A percentile compares a stretch with the other conserved stretches of the same genome.
phyloP scores from a whole-genome alignment of 495 filamentous ascomycete genomes.

The Penicillium robsamsonii region DNA sequence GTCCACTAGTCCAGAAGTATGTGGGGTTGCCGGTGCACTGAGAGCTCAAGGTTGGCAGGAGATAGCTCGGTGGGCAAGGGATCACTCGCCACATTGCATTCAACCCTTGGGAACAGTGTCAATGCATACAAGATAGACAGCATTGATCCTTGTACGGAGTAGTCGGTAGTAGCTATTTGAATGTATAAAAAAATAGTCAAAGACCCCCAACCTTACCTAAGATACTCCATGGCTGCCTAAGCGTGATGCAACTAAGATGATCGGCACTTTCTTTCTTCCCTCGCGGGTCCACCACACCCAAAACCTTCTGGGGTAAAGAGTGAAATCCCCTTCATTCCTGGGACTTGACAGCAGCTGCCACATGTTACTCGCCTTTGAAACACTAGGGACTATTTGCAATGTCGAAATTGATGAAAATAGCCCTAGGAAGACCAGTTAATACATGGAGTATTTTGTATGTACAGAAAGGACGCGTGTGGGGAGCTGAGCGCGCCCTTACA shows the following conservation, averaged over 20 bases:
- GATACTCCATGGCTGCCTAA: background rate
- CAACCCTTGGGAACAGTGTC: background rate
- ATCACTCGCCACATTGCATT: slow-evolving; percentile 11
- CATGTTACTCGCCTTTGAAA: background rate
- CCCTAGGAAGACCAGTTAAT: background rate
- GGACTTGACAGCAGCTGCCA: slow-evolving; percentile 4
- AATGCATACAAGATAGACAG: background rate
- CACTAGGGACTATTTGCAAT: background rate
- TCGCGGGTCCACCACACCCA: slow-evolving; percentile 16
- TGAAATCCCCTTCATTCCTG: slow-evolving; percentile 24
- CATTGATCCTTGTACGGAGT: background rate
- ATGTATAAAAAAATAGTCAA: too few relatives aligned
- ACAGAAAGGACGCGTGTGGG: slow-evolving; percentile 4
- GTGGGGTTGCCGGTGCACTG: slow-evolving; percentile 10
- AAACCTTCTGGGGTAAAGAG: slow-evolving; percentile 16
- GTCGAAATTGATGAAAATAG: background rate
- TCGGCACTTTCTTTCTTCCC: background rate
- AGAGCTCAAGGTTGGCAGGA: slow-evolving; percentile 15
- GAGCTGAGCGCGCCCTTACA: slow-evolving; percentile 6
- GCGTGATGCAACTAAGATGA: background rate
- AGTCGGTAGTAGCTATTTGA: background rate
- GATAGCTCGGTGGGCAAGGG: slow-evolving; percentile 6
- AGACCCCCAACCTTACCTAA: background rate
- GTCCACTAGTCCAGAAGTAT: background rate
- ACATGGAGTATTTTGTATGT: too few relatives aligned